Evolutionary conservation across 2,329 filamentous ascomycete species (phyloP), one percentile per base, ranked within the genome.

Genomic region (Aspergillus persii): DNA sequence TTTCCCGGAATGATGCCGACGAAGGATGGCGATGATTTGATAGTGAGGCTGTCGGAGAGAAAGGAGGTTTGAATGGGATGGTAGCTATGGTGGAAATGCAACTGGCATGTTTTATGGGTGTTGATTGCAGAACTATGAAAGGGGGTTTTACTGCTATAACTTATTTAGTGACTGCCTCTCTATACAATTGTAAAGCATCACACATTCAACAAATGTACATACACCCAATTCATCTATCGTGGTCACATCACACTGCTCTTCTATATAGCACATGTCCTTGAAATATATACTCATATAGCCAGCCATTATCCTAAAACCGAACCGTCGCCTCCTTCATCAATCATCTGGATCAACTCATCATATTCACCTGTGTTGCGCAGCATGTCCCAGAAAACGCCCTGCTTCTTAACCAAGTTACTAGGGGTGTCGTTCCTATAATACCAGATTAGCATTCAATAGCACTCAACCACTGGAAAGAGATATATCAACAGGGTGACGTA

Each of bases 381-480:
- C 68, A 70, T 70, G 48, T 64, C 59, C 61, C 68, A 70, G 51
- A 70, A 70, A 2, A 66, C 52, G 1, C 67, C 67, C 6, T 63
- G 52, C 7, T 54, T 57, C 46, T 60, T 51, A 7, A 70, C 59
- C 26, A 70, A 36, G n/a, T 66, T 61, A 1, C 57, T 49, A 1
- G 68, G 68, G 0, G 68, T 63, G 39, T 64, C 68, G 41, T 64
- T 69, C 53, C 68, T 70, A 58, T 5, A 12, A n/a, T 7, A 55
- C n/a, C 15, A 11, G 6, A 47, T 58, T 29, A 61, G 53, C 41
- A 55, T 6, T 39, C 30, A 31, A 15, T 7, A 15, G 7, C 15
- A n/a, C 36, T 4, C 36, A n/a, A 12, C 2, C 18, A 15, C n/a
- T 11, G 33, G 3, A 30, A 47, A 30, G 8, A 41, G 18, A 6